Conservation (phyloP, 1,284 basidiomycete genomes). For the Ceratobasidium sp. region DNA sequence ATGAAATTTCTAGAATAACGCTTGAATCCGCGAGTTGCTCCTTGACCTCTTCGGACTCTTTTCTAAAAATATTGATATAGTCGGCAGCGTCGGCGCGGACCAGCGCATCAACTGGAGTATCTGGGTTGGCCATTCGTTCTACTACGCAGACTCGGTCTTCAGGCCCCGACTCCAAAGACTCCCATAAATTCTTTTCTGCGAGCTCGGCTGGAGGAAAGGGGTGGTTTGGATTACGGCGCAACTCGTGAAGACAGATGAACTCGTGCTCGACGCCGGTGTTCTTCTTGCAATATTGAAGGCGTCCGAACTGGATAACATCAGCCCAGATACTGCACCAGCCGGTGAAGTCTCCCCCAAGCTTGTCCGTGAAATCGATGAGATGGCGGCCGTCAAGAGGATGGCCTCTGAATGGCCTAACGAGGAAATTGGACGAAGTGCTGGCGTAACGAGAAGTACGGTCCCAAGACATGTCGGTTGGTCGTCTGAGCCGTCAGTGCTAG, state of each 20-base stretch:
- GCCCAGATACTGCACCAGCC: neutral
- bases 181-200: neutral
- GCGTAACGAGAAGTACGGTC: neutral
- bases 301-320: neutral
- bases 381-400: neutral
- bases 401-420: neutral
- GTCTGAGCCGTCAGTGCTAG: neutral
- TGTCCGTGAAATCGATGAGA: neutral
- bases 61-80: constrained; percentile 12
- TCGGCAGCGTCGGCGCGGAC: constrained; percentile 2
- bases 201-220: too few relatives aligned
- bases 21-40: neutral
- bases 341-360: neutral
- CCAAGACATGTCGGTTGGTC: neutral
- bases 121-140: constrained; percentile 13
- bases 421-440: neutral
- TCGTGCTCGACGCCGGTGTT: neutral
- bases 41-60: neutral
- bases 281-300: neutral
- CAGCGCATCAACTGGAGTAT: constrained; percentile 8
- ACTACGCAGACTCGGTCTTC: neutral
- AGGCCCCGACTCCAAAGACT: neutral
- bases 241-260: neutral
- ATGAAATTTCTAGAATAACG: neutral
- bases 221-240: neutral